These are phyloP conservation scores for Russula emetica DNA, from an alignment of 768 basidiomycete genomes.

Conservation along the genomic window DNA sequence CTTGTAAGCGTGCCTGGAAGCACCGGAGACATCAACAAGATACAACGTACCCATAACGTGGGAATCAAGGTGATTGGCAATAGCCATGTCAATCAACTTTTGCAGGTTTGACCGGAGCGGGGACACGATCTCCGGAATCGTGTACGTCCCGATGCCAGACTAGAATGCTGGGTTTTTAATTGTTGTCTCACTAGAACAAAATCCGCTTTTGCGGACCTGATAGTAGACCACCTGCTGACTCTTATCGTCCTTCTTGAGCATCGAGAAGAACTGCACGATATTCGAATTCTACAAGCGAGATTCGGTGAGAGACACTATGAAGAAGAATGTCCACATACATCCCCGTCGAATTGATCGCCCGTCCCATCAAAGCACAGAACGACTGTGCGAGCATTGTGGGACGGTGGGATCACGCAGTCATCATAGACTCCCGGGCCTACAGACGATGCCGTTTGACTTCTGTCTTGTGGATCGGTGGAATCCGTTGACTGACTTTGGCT, in stretches of 20 bases:
- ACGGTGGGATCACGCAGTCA: conserved; percentile 28
- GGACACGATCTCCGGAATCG: conserved; percentile 56
- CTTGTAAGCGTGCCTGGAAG: background rate
- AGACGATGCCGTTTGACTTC: conserved; percentile 5
- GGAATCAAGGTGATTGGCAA: conserved; percentile 57
- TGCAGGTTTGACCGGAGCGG: conserved; percentile 51
- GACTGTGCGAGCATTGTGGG: background rate
- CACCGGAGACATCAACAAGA: background rate
- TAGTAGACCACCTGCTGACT: conserved; percentile 29
- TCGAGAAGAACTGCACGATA: conserved; percentile 60
- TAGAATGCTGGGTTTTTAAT: conserved; percentile 29
- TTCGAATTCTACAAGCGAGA: conserved; percentile 34
- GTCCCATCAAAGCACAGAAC: conserved; percentile 62
- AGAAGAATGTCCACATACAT: conserved; percentile 40
- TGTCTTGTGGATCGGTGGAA: background rate
- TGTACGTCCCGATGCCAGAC: conserved; percentile 74
- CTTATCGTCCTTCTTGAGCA: conserved; percentile 63
- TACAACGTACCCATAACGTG: conserved; percentile 60
- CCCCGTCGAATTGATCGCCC: conserved; percentile 63
- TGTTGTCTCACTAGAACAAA: background rate
- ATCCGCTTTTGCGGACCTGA: conserved; percentile 38
- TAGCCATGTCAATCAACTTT: conserved; percentile 54
- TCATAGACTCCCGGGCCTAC: conserved; percentile 7
- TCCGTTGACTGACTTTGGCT: background rate
- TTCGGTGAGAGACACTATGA: background rate